Base-by-base conservation (phyloP, 2,329 filamentous ascomycete species). In the Ramichloridium luteum region DNA sequence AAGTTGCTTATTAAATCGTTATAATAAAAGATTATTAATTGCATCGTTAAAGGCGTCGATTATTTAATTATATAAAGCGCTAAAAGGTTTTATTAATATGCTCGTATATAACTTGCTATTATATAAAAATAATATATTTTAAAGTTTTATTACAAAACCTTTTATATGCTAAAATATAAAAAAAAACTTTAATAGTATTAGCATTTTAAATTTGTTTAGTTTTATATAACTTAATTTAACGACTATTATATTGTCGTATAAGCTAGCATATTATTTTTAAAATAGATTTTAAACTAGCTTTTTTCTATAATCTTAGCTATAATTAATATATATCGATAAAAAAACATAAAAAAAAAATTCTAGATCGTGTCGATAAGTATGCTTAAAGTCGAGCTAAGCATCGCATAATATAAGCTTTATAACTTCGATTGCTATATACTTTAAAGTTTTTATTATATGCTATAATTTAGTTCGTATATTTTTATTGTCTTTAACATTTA, bases 321-420 rank as follows among this genome's bases (percentile, higher is more conserved):
- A 23, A n/a, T 23, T 23, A n/a, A 23, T 8, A 23, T n/a, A 23
- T n/a, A 23, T 23, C 8, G 8, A 8, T 8, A 23, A n/a, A n/a
- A 23, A 23, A n/a, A 23, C 20, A 23, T 30, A 30, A 15, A 30
- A 30, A 15, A 30, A 30, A 5, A 15, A 30, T 17, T 30, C 28
- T 9, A 30, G 15, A 30, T 30, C 15, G 15, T 30, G 28, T 15
- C 28, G 28, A 17, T 30, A 30, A 10, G 28, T 30, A 17, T 30
- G 28, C 15, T 30, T 15, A 13, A 30, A 9, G 17, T 30, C 28
- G 11, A 6, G 15, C 15, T 9, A 13, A 9, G 15, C 15, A 30
- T 17, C 28, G 15, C 28, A 6, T 9, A 30, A 10, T 5, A 5
- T 15, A 9, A 30, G 11, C 17, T 30, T 15, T 5, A 30, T 5